Evolutionary conservation across 768 basidiomycete species (phyloP).

Genomic region (Hirschioporus abietinus): DNA sequence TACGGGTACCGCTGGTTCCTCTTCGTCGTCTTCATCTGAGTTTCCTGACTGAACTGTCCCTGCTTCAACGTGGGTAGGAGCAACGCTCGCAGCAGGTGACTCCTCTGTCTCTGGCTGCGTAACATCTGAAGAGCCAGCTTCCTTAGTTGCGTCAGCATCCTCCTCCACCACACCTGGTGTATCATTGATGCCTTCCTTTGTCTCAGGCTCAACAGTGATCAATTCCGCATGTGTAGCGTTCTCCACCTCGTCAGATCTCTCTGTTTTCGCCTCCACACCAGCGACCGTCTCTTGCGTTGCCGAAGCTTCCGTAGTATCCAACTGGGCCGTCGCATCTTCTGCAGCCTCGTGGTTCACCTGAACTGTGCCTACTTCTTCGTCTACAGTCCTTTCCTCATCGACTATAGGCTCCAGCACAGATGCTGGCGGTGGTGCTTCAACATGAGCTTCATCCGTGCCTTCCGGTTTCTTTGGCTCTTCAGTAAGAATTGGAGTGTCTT

Average conservation of each 20-base stretch:
- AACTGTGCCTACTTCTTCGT: neutral
- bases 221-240: slow-evolving; percentile 6
- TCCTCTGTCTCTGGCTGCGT: slow-evolving; percentile 8
- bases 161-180: slow-evolving; percentile 5
- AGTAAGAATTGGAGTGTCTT: neutral
- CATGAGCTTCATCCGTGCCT: neutral
- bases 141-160: slow-evolving; percentile 6
- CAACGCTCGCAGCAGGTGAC: slow-evolving; percentile 5
- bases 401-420: neutral
- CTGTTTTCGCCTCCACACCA: neutral
- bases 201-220: slow-evolving; percentile 1
- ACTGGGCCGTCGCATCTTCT: too few species aligned
- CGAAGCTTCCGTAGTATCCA: too few species aligned
- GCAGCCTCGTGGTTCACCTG: too few species aligned
- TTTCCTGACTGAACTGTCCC: neutral
- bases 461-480: neutral
- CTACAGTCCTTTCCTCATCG: slow-evolving; percentile 3
- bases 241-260: slow-evolving; percentile 4
- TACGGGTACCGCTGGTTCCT: neutral
- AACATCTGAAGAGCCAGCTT: neutral
- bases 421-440: neutral
- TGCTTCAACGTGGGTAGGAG: slow-evolving; percentile 7
- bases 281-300: too few species aligned
- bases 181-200: neutral
- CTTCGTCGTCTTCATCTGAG: slow-evolving; percentile 1